phyloP scores from a whole-genome alignment of 441 rosid genomes.

The Omphalea diandra region DNA sequence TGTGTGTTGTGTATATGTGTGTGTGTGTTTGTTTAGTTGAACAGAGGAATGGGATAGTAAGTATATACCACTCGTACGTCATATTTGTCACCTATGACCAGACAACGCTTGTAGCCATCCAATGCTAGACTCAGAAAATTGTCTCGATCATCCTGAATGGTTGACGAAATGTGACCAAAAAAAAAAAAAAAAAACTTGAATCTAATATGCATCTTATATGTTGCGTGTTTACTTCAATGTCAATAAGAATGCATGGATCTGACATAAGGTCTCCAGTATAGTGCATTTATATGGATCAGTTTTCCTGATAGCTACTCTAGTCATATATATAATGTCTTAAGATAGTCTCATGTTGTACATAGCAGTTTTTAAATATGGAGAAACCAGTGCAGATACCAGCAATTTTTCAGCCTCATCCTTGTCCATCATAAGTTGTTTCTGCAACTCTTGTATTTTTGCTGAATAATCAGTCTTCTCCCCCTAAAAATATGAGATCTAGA shows the following conservation, averaged over 20 bases:
- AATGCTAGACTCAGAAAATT: constrained; percentile 84
- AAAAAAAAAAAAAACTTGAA: not conserved
- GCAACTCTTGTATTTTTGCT: constrained; percentile 80
- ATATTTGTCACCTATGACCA: constrained; percentile 90
- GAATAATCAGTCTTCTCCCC: constrained; percentile 79
- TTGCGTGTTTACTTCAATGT: not conserved
- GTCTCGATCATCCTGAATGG: constrained; percentile 82
- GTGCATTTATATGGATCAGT: not conserved
- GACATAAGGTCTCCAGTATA: not conserved
- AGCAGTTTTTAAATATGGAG: not conserved
- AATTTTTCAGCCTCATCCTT: constrained; percentile 87
- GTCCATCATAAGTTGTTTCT: constrained; percentile 89
- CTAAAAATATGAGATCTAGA: constrained; percentile 37
- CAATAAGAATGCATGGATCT: not conserved
- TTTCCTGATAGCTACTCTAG: not conserved
- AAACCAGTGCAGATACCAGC: constrained; percentile 45
- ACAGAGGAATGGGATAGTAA: constrained; percentile 19
- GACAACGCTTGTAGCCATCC: constrained; percentile 90
- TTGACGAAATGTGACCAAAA: constrained; percentile 20
- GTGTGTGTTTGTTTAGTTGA: constrained; percentile 8
- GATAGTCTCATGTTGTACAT: not conserved
- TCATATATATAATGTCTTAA: not conserved
- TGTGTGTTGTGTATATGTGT: not conserved
- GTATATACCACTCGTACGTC: constrained; percentile 92
- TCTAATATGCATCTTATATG: constrained; percentile 2